A percentile compares a stretch with the other conserved stretches of the same genome.
phyloP scores from a whole-genome alignment of 352 stramenopile genomes.

The Phytophthora macrochlamydospora region DNA sequence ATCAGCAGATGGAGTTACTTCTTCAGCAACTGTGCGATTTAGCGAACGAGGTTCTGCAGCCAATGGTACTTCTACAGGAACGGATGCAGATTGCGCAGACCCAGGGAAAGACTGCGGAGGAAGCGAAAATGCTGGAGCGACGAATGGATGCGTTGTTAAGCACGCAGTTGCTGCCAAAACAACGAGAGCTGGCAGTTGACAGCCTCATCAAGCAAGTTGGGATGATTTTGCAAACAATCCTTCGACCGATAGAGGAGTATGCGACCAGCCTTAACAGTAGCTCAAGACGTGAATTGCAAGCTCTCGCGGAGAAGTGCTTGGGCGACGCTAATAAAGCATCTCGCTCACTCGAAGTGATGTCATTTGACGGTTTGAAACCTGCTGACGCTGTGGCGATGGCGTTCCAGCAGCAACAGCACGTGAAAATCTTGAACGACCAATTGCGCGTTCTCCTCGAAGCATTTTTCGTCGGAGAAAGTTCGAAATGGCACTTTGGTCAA shows the following conservation, averaged over 20 bases:
- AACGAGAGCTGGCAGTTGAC: constrained; percentile 12
- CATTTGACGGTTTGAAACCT: background rate
- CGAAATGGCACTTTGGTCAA: constrained; percentile 21
- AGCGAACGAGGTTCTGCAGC: constrained; percentile 43
- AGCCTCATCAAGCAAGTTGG: constrained; percentile 11
- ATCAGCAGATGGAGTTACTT: constrained; percentile 21
- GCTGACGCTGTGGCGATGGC: constrained; percentile 13
- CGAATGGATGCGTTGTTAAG: constrained; percentile 40
- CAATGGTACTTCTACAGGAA: constrained; percentile 55
- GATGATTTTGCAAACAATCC: constrained; percentile 17
- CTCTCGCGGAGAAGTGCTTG: constrained; percentile 17
- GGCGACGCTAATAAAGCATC: constrained; percentile 17
- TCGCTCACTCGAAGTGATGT: constrained; percentile 7
- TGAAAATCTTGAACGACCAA: constrained; percentile 24
- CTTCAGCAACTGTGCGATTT: constrained; percentile 33
- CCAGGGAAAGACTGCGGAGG: constrained; percentile 61
- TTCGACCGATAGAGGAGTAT: constrained; percentile 28
- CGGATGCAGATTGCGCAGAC: constrained; percentile 47
- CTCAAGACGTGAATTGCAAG: constrained; percentile 19
- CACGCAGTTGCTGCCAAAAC: constrained; percentile 20
- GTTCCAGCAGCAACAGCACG: constrained; percentile 11
- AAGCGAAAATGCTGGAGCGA: constrained; percentile 74
- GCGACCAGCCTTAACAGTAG: constrained; percentile 17
- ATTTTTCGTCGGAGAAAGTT: constrained; percentile 26
- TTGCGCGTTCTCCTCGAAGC: constrained; percentile 24